Evolutionary conservation across 2,329 filamentous ascomycete species (phyloP).

Genomic region (Fusarium nanum): DNA sequence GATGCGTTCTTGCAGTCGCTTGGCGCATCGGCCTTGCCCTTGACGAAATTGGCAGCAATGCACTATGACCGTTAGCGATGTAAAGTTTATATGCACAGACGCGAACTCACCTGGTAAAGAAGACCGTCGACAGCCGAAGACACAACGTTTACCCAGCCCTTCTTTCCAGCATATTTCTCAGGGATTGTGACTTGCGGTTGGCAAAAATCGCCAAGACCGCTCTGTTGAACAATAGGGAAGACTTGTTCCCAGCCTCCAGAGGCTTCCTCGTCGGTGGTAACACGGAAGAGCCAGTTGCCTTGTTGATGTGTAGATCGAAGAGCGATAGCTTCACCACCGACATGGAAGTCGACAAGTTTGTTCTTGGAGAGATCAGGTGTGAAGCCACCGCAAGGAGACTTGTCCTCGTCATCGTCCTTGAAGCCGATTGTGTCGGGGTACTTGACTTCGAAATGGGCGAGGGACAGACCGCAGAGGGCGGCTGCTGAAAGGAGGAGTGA

Average conservation of each 20-base stretch:
- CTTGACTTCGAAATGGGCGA: conserved; percentile 67
- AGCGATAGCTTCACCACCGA: conserved; percentile 66
- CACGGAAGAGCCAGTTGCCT: conserved; percentile 68
- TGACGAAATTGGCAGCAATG: conserved; percentile 66
- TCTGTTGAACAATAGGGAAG: conserved; percentile 65
- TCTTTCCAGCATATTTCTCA: conserved; percentile 63
- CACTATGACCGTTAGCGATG: conserved; percentile 55
- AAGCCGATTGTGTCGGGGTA: conserved; percentile 61
- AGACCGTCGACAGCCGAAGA: conserved; percentile 66
- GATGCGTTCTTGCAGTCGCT: conserved; percentile 53
- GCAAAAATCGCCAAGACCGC: conserved; percentile 66
- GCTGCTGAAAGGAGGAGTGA: conserved; percentile 51
- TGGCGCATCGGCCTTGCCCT: conserved; percentile 50
- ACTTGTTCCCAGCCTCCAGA: conserved; percentile 65
- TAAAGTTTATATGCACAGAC: neutral
- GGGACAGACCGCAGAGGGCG: conserved; percentile 55
- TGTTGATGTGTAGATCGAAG: conserved; percentile 63
- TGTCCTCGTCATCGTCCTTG: conserved; percentile 58
- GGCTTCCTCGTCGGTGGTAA: conserved; percentile 62
- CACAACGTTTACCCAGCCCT: conserved; percentile 66
- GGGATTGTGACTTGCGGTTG: conserved; percentile 61
- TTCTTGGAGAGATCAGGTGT: conserved; percentile 58
- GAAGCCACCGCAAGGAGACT: conserved; percentile 67
- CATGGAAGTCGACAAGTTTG: conserved; percentile 67
- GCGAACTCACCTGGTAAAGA: conserved; percentile 64